Percentiles rank a stretch among this genome's conserved stretches.
Evolutionary conservation across 208 protist genomes (phyloP).

Genomic region (Trypanosoma lewisi): DNA sequence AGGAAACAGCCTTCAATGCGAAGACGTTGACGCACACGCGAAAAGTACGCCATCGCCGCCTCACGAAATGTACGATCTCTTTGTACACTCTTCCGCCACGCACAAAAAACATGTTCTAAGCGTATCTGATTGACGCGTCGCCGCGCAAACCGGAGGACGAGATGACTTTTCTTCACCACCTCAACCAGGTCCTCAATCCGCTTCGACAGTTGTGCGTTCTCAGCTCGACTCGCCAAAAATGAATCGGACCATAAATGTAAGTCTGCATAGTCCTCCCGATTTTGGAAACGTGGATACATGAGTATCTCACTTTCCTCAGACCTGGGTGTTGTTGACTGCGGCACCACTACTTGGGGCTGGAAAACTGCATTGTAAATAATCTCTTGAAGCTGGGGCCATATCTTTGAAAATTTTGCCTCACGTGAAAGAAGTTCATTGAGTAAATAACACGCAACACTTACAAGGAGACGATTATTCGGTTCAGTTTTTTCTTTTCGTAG

Average conservation of each 20-base stretch:
- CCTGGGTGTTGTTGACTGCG: not conserved
- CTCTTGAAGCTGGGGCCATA: conserved; percentile 55
- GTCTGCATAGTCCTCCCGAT: conserved; percentile 37
- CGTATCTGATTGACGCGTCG: conserved; percentile 32
- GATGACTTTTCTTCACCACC: conserved; percentile 40
- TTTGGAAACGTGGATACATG: conserved; percentile 20
- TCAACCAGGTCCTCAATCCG: conserved; percentile 40
- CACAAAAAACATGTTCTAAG: conserved; percentile 35
- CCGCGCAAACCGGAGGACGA: conserved; percentile 52
- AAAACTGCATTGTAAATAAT: conserved; percentile 79
- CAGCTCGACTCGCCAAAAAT: conserved; percentile 32
- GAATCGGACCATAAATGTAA: conserved; percentile 69
- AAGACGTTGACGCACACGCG: conserved; percentile 28
- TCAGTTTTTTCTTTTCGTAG: conserved; percentile 24
- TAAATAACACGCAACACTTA: conserved; percentile 65
- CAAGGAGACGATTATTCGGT: conserved; percentile 52
- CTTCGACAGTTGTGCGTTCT: conserved; percentile 33
- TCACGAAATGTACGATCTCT: conserved; percentile 30
- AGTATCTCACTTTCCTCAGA: not conserved
- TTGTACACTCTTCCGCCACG: conserved; percentile 48
- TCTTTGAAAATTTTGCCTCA: conserved; percentile 33
- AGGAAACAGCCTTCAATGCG: conserved; percentile 59
- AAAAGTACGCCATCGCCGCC: conserved; percentile 35
- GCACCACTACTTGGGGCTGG: conserved; percentile 33
- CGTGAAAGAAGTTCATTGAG: conserved; percentile 71